phyloP scores from a whole-genome alignment of 2,329 filamentous ascomycete genomes.

The Ophiostoma populinum region DNA sequence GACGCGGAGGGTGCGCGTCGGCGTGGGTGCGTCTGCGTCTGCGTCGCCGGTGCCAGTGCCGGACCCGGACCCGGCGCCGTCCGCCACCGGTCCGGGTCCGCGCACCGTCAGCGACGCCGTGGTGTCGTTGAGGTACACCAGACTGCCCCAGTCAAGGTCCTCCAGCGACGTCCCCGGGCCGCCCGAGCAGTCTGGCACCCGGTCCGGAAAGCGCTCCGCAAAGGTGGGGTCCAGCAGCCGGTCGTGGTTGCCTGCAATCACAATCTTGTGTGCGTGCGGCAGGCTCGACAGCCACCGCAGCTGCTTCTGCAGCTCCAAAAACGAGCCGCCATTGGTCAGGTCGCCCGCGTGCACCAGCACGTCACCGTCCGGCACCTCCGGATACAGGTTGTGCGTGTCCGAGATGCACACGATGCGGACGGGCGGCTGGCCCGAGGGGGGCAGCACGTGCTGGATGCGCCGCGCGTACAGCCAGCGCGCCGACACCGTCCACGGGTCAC shows the following conservation, averaged over 20 bases:
- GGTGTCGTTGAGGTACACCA: slow-evolving; percentile 14
- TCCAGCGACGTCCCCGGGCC: slow-evolving; percentile 6
- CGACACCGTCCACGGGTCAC: no score
- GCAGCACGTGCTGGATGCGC: no score
- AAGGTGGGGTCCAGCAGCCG: slow-evolving; percentile 10
- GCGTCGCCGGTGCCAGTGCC: no score
- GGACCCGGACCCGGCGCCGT: no score
- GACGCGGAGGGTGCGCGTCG: slow-evolving; percentile 7
- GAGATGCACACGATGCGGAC: slow-evolving; percentile 58
- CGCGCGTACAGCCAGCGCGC: no score
- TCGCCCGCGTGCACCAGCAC: slow-evolving; percentile 26
- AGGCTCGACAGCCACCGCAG: slow-evolving; percentile 19
- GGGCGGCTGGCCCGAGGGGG: no score
- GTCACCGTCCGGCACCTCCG: slow-evolving; percentile 39
- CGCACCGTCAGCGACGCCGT: not conserved
- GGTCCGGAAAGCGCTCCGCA: slow-evolving; percentile 9
- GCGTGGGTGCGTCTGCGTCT: no score
- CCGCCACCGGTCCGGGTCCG: no score
- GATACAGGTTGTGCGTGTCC: slow-evolving; percentile 53
- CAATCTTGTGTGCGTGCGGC: slow-evolving; percentile 20
- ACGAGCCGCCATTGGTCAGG: slow-evolving; percentile 21
- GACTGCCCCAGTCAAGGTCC: slow-evolving; percentile 12
- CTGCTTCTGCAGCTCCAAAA: slow-evolving; percentile 20
- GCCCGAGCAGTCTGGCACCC: no score
- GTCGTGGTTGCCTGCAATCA: slow-evolving; percentile 16